A percentile compares a stretch with the other conserved stretches of the same genome.
Conservation (phyloP, 108 stramenopile species). For the Mediolabrus comicus region DNA sequence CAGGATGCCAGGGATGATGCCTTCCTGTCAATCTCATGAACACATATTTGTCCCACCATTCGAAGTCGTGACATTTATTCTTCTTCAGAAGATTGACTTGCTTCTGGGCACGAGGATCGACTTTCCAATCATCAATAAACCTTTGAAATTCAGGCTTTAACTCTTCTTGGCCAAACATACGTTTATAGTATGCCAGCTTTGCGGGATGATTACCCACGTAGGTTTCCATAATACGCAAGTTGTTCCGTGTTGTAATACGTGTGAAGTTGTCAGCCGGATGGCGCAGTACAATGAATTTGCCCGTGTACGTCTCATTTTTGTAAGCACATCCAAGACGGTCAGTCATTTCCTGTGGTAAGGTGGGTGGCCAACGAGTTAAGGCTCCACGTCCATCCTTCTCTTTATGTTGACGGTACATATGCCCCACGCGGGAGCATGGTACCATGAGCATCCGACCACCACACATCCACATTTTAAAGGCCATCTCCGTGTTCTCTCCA, state of each 20-base stretch:
- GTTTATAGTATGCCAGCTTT: slow-evolving; percentile 37
- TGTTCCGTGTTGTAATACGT: slow-evolving; percentile 46
- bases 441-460: slow-evolving; percentile 58
- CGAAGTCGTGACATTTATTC: slow-evolving; percentile 52
- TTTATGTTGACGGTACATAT: slow-evolving; percentile 47
- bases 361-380: slow-evolving; percentile 44
- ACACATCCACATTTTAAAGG: slow-evolving; percentile 59
- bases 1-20: slow-evolving; percentile 43
- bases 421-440: slow-evolving; percentile 49
- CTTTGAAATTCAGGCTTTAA: slow-evolving; percentile 45
- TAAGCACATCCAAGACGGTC: slow-evolving; percentile 35
- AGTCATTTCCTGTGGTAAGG: slow-evolving; percentile 38
- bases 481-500: slow-evolving; percentile 56
- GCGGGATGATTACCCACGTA: slow-evolving; percentile 55
- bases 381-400: slow-evolving; percentile 43
- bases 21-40: slow-evolving; percentile 41
- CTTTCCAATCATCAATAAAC: slow-evolving; percentile 44
- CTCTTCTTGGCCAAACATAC: slow-evolving; percentile 28
- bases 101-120: slow-evolving; percentile 37
- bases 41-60: slow-evolving; percentile 55
- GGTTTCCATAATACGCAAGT: slow-evolving; percentile 46
- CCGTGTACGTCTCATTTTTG: slow-evolving; percentile 37
- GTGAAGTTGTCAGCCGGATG: slow-evolving; percentile 54
- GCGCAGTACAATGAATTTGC: slow-evolving; percentile 29
- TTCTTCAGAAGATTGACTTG: slow-evolving; percentile 35